Conservation (phyloP, 306 rosid genomes). For the Notholithocarpus densiflorus region DNA sequence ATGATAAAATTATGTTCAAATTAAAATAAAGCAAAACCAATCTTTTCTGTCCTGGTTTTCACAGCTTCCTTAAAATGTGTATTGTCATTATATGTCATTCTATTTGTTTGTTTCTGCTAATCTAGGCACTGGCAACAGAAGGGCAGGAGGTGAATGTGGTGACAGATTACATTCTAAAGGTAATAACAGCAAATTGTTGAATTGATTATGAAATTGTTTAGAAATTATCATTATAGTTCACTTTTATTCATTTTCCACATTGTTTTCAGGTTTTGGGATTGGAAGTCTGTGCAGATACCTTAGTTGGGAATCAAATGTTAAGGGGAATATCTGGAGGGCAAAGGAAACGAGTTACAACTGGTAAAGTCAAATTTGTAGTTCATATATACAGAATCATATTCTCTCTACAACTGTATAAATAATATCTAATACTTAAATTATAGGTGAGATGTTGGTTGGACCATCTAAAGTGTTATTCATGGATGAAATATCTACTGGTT, state of each 20-base stretch:
- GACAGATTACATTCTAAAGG: constrained; percentile 76
- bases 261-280: constrained; percentile 66
- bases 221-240: background rate
- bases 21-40: background rate
- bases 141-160: constrained; percentile 62
- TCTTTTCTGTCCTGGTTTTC: background rate
- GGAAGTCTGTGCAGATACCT: constrained; percentile 75
- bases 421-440: background rate
- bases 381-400: no score
- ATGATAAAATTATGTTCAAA: background rate
- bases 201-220: background rate
- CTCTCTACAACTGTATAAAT: background rate
- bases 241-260: background rate
- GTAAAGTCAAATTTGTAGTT: constrained; percentile 11
- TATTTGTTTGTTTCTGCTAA: constrained; percentile 1
- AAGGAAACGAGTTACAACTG: constrained; percentile 76
- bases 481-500: constrained; percentile 64
- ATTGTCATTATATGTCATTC: background rate
- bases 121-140: constrained; percentile 34
- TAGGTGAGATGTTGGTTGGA: constrained; percentile 65
- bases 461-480: constrained; percentile 51
- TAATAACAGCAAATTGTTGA: constrained; percentile 6
- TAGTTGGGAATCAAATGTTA: constrained; percentile 73
- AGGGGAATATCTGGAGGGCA: constrained; percentile 95
- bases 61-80: background rate